A percentile compares a stretch with the other conserved stretches of the same genome.
These are phyloP conservation scores for Verbena officinalis DNA, from an alignment of 257 asterid genomes.

Conservation along the genomic window DNA sequence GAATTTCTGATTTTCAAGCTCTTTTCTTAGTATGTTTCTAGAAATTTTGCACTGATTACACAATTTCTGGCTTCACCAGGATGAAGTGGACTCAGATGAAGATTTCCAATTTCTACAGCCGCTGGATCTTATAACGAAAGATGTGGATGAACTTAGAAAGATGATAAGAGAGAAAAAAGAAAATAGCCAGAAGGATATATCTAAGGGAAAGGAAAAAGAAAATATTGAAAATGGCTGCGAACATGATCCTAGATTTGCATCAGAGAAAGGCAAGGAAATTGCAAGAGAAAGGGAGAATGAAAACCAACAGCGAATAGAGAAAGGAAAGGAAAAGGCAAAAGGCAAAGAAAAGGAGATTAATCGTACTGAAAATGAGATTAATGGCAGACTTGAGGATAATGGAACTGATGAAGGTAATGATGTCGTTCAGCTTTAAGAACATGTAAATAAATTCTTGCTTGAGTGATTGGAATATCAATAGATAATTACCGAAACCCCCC, in stretches of 20 bases:
- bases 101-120: constrained; percentile 76
- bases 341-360: constrained; percentile 51
- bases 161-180: constrained; percentile 70
- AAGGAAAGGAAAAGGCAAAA: constrained; percentile 34
- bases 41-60: constrained; percentile 33
- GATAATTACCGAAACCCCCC: too few species aligned
- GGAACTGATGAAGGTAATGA: constrained; percentile 51
- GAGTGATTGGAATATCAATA: too few species aligned
- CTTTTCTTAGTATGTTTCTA: constrained; percentile 15
- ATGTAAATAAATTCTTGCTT: too few species aligned
- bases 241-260: constrained; percentile 41
- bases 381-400: constrained; percentile 43
- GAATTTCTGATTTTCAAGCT: constrained; percentile 2
- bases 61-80: constrained; percentile 51
- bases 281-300: constrained; percentile 41
- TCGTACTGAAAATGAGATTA: constrained; percentile 40
- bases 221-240: constrained; percentile 42
- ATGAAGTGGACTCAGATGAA: constrained; percentile 64
- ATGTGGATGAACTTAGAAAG: constrained; percentile 59
- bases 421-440: too few species aligned
- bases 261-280: constrained; percentile 35
- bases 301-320: constrained; percentile 35
- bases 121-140: constrained; percentile 76
- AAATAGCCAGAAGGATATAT: constrained; percentile 44
- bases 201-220: constrained; percentile 58